A percentile compares a stretch with the other conserved stretches of the same genome.
Evolutionary conservation across 78 protist species (phyloP).

Genomic region (Dictyostelium purpureum): DNA sequence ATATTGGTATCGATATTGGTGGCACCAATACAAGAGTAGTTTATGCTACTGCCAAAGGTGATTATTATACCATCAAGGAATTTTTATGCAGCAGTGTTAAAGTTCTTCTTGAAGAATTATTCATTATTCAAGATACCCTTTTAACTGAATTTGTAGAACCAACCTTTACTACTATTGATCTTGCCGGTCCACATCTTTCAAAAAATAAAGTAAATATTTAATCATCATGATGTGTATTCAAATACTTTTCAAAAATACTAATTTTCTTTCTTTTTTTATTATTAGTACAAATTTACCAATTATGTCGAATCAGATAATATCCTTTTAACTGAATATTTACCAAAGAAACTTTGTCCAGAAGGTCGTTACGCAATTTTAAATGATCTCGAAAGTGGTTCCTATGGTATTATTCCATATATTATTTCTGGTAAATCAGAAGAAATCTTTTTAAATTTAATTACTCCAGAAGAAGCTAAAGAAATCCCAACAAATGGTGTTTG

Average conservation of each 20-base stretch:
- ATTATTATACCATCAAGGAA: background rate
- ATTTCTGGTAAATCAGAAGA: background rate
- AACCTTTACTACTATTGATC: background rate
- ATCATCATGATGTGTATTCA: too few species aligned
- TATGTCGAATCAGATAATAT: background rate
- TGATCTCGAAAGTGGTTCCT: conserved; percentile 73
- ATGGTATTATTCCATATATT: conserved; percentile 49
- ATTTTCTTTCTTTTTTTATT: background rate
- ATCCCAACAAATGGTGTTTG: background rate
- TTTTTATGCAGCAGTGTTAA: background rate
- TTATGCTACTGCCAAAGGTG: conserved; percentile 18
- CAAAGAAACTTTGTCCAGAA: conserved; percentile 24
- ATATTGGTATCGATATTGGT: conserved; percentile 79
- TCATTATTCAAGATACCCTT: background rate
- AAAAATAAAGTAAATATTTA: background rate
- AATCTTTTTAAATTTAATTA: too few species aligned
- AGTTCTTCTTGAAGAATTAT: background rate
- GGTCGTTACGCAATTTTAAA: background rate
- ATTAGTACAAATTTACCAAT: background rate
- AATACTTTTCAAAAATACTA: background rate
- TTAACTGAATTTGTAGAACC: background rate
- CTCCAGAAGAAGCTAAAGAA: background rate
- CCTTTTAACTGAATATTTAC: background rate
- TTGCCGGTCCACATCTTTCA: conserved; percentile 35
- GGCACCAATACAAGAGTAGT: conserved; percentile 81